Base-by-base conservation (phyloP, 768 basidiomycete genomes). In the Cytidiella melzeri region DNA sequence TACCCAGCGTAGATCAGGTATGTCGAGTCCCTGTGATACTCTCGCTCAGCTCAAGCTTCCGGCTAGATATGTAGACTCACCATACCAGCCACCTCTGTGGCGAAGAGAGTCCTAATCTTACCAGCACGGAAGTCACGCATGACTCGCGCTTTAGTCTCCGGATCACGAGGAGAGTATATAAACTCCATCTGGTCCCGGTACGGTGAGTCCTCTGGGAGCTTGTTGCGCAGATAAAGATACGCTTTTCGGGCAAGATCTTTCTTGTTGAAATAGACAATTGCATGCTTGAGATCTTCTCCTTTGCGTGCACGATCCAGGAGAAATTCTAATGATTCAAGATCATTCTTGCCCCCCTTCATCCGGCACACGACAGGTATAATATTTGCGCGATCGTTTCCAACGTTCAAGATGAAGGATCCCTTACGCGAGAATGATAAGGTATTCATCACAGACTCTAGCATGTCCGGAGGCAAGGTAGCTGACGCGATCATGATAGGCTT, bases 401-500 rank as follows among this genome's bases (percentile, higher is more conserved):
- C 9, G 34, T 50, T 45, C 9, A 50, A 5, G n/a, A 28, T n/a
- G 12, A 13, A 20, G 19, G 18, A 11, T 34, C 7, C 38, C 10
- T 4, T 44, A 25, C 15, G 42, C 7, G 4, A n/a, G 15, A 15
- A 43, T 3, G 18, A 11, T 21, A 19, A 50, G 41, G 18, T 27
- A 20, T n/a, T 26, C 10, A 4, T 36, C 10, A 43, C 24, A 12
- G 43, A 28, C 7, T n/a, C 28, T 0, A 71, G 57, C 3, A 56
- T 60, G 9, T 25, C 27, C 3, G 65, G 67, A 12, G 62, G 47
- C 10, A 71, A 41, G 0, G 70, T 71, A 2, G 71, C 69, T 5
- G 70, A 67, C 4, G 66, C 60, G 1, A 60, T 54, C 2, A 66
- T 50, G 25, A 70, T 49, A 5, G 70, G 67, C n/a, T n/a, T n/a